Evolutionary conservation across 306 rosid species (phyloP).

Genomic region (Myrica gale): DNA sequence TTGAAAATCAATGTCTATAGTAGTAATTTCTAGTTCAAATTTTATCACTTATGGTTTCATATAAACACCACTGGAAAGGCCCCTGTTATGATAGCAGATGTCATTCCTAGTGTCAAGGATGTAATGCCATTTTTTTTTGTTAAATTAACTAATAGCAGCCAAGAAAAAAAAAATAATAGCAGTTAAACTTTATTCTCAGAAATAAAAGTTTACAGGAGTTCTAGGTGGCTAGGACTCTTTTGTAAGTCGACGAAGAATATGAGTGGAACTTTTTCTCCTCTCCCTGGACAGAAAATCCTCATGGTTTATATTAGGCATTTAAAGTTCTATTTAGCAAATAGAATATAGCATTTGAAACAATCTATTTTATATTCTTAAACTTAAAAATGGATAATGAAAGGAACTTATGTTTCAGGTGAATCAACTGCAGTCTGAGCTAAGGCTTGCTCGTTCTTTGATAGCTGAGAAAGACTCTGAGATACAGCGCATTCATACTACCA

Average conservation of each 20-base stretch:
- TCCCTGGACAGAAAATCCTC: background rate
- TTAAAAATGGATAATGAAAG: background rate
- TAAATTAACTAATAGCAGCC: background rate
- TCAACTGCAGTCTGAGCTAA: conserved; percentile 81
- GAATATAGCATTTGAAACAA: conserved; percentile 1
- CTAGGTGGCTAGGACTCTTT: background rate
- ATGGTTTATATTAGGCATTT: background rate
- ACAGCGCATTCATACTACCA: conserved; percentile 73
- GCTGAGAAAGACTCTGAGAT: conserved; percentile 90
- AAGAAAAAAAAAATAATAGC: no score
- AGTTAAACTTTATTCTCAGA: background rate
- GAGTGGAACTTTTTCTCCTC: background rate
- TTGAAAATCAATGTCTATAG: background rate
- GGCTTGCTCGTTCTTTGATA: conserved; percentile 93
- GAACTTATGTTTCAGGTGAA: conserved; percentile 62
- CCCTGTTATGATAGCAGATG: background rate
- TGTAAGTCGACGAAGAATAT: background rate
- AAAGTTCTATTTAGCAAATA: background rate
- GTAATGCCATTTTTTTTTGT: background rate
- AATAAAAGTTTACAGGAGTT: background rate
- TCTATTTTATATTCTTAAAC: background rate
- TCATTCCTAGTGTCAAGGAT: background rate
- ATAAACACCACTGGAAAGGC: background rate
- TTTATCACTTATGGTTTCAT: background rate
- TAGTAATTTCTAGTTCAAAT: background rate